These are phyloP conservation scores for Isoetes taiwanensis DNA, from an alignment of 75 land plant genomes.

Conservation along the genomic window DNA sequence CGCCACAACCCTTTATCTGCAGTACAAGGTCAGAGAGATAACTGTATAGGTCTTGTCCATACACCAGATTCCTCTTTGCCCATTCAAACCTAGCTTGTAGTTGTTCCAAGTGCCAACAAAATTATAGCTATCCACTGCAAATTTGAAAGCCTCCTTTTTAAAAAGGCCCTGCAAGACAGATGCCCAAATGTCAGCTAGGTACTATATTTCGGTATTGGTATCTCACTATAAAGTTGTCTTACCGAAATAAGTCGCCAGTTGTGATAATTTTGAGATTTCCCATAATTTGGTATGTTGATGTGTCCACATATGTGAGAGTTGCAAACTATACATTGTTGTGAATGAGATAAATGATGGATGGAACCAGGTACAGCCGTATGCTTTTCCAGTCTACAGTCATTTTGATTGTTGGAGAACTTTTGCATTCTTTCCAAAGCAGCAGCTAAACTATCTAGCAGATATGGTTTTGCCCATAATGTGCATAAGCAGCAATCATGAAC, in stretches of 20 bases:
- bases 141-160: constrained; percentile 4
- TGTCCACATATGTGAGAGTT: constrained; percentile 5
- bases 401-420: neutral
- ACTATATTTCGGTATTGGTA: no score
- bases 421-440: neutral
- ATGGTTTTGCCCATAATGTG: no score
- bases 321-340: constrained; percentile 7
- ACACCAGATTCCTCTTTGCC: no score
- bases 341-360: constrained; percentile 5
- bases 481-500: no score
- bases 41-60: no score
- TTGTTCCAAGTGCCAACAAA: constrained; percentile 2
- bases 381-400: constrained; percentile 1
- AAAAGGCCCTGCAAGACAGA: neutral
- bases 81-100: neutral
- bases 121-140: constrained; percentile 2
- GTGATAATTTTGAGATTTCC: constrained; percentile 2
- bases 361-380: neutral
- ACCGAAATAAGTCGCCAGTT: neutral
- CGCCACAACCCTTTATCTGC: constrained; percentile 4
- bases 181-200: no score
- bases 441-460: no score
- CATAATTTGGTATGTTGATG: constrained; percentile 6
- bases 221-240: no score
- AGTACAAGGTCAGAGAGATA: no score